Conservation (phyloP, 2,329 filamentous ascomycete genomes). For the Fusarium sp. region DNA sequence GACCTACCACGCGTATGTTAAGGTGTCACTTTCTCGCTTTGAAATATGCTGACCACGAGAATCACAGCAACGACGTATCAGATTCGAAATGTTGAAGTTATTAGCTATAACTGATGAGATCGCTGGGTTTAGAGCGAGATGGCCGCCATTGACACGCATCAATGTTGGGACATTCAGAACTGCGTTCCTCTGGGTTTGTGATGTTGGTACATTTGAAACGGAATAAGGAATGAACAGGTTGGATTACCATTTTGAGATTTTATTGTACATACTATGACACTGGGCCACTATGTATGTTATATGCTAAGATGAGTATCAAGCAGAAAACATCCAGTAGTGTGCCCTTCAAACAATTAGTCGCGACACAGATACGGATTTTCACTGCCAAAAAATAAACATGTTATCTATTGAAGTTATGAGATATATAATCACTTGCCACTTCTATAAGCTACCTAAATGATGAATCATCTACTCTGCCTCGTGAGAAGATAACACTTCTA, state of each 20-base stretch:
- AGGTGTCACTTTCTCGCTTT: too few species aligned
- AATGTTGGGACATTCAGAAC: background rate
- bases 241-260: background rate
- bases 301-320: too few species aligned
- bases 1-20: constrained; percentile 16
- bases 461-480: background rate
- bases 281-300: too few species aligned
- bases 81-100: constrained; percentile 25
- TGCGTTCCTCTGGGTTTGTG: background rate
- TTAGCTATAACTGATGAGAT: constrained; percentile 23
- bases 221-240: background rate
- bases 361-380: background rate
- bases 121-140: background rate
- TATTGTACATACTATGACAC: background rate
- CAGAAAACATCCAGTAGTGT: too few species aligned
- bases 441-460: background rate
- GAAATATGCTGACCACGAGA: background rate
- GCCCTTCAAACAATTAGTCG: background rate
- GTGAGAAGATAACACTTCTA: background rate
- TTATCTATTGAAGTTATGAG: background rate
- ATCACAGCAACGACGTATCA: constrained; percentile 19
- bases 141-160: background rate
- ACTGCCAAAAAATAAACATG: background rate
- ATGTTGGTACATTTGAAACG: background rate
- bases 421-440: background rate